Conservation (phyloP, 176 grass and related monocot species). For the Bromus sterilis region DNA sequence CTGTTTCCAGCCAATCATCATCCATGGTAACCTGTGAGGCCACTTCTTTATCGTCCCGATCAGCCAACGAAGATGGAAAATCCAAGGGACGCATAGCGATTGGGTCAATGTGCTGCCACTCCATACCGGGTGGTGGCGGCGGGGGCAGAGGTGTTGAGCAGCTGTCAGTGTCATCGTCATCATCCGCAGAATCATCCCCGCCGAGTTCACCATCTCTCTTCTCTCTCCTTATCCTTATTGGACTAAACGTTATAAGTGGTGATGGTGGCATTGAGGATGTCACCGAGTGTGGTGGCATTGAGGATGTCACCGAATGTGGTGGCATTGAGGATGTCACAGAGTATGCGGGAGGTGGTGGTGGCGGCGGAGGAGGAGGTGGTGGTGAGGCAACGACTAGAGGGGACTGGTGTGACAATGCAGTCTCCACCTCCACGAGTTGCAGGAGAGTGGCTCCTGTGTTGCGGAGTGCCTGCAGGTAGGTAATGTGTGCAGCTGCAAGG, state of each 20-base stretch:
- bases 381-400: slow-evolving; percentile 20
- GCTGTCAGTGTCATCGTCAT: slow-evolving; percentile 62
- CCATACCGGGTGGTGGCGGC: slow-evolving; percentile 39
- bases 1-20: slow-evolving; percentile 68
- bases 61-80: slow-evolving; percentile 37
- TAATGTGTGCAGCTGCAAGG: slow-evolving; percentile 59
- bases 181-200: slow-evolving; percentile 41
- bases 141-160: slow-evolving; percentile 67
- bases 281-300: slow-evolving; percentile 38
- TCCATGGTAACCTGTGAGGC: slow-evolving; percentile 34
- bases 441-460: slow-evolving; percentile 86
- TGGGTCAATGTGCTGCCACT: slow-evolving; percentile 64
- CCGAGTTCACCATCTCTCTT: slow-evolving; percentile 22
- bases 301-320: slow-evolving; percentile 18
- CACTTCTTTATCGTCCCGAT: slow-evolving; percentile 31
- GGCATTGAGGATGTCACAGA: slow-evolving; percentile 34
- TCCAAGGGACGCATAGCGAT: slow-evolving; percentile 35
- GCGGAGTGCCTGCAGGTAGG: slow-evolving; percentile 73
- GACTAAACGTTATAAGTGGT: slow-evolving; percentile 63
- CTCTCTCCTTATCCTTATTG: slow-evolving; percentile 45
- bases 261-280: slow-evolving; percentile 51
- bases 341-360: slow-evolving; percentile 25
- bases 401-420: slow-evolving; percentile 26
- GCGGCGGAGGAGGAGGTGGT: slow-evolving; percentile 9
- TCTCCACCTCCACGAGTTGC: slow-evolving; percentile 75